Conservation (phyloP, 2,329 filamentous ascomycete genomes). For the Stenocarpella maydis region DNA sequence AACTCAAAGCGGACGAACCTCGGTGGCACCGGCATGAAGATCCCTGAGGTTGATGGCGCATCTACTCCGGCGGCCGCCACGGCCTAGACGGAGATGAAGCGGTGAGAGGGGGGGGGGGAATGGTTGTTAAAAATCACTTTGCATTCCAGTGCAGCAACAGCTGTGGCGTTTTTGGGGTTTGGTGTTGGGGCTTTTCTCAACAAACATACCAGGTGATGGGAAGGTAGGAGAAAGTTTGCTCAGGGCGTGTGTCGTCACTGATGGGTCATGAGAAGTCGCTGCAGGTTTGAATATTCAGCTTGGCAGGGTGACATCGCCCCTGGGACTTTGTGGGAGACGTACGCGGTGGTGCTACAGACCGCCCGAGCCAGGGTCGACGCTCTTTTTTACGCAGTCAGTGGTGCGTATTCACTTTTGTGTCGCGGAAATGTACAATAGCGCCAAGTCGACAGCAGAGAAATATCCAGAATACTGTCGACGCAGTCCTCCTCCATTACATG, state of each 20-base stretch:
- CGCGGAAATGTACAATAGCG: constrained; percentile 3
- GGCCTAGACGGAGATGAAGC: constrained; percentile 1
- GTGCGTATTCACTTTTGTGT: not conserved
- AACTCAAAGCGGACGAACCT: constrained; percentile 77
- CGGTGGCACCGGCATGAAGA: constrained; percentile 74
- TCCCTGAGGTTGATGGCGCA: constrained; percentile 64
- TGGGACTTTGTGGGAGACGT: not conserved
- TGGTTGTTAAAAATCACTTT: constrained; percentile 1
- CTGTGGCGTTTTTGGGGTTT: constrained; percentile 28
- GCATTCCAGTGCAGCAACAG: constrained; percentile 13
- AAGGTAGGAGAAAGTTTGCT: not conserved
- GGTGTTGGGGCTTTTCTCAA: constrained; percentile 14
- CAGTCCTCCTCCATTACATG: not conserved
- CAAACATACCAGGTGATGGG: constrained; percentile 20
- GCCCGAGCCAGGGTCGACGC: not conserved
- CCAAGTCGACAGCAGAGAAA: not conserved
- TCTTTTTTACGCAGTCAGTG: not conserved
- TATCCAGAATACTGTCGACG: not conserved
- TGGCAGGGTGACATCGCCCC: not conserved
- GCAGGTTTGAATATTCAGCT: not conserved
- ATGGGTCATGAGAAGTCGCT: not conserved
- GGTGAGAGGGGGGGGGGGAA: not conserved
- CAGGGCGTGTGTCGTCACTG: constrained; percentile 1
- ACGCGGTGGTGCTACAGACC: not conserved
- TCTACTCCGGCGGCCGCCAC: constrained; percentile 40